Conservation (phyloP, 1,284 basidiomycete genomes). For the Psilocybe mexicana region DNA sequence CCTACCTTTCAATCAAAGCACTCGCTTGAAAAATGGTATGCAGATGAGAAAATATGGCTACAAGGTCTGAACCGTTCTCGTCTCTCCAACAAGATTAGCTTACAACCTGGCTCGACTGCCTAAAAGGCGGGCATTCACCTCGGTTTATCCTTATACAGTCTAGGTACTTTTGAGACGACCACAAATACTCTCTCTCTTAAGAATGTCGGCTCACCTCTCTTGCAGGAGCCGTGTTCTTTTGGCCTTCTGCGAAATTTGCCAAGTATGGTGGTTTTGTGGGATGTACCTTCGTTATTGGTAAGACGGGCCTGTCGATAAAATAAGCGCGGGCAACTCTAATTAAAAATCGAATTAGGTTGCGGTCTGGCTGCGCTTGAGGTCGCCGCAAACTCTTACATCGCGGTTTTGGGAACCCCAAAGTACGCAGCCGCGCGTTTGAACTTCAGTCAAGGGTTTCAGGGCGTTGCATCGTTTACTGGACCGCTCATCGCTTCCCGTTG, state of each 20-base stretch:
- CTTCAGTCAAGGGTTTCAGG: slow-evolving; percentile 83
- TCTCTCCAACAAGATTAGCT: not conserved
- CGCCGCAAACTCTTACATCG: slow-evolving; percentile 80
- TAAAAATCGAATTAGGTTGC: slow-evolving; percentile 49
- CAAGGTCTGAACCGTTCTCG: slow-evolving; percentile 45
- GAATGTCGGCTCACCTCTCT: not conserved
- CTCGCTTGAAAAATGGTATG: not conserved
- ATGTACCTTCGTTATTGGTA: slow-evolving; percentile 68
- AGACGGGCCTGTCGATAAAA: slow-evolving; percentile 10
- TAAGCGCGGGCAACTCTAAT: not conserved
- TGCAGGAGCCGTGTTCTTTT: slow-evolving; percentile 72
- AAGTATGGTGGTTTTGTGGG: slow-evolving; percentile 76
- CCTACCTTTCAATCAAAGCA: not conserved
- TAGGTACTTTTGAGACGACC: slow-evolving; percentile 40
- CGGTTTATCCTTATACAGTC: slow-evolving; percentile 69
- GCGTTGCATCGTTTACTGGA: slow-evolving; percentile 76
- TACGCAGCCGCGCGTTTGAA: slow-evolving; percentile 79
- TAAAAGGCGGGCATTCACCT: slow-evolving; percentile 54
- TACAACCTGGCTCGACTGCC: not conserved
- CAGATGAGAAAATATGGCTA: slow-evolving; percentile 63
- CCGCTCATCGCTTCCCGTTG: slow-evolving; percentile 78
- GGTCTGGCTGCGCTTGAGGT: slow-evolving; percentile 72
- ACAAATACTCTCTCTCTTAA: not conserved
- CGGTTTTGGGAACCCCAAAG: slow-evolving; percentile 65
- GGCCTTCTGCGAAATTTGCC: slow-evolving; percentile 73